Evolutionary conservation across 345 rosid genomes (phyloP), one percentile per base, ranked within the genome.

Genomic region (Ceriops tagal): DNA sequence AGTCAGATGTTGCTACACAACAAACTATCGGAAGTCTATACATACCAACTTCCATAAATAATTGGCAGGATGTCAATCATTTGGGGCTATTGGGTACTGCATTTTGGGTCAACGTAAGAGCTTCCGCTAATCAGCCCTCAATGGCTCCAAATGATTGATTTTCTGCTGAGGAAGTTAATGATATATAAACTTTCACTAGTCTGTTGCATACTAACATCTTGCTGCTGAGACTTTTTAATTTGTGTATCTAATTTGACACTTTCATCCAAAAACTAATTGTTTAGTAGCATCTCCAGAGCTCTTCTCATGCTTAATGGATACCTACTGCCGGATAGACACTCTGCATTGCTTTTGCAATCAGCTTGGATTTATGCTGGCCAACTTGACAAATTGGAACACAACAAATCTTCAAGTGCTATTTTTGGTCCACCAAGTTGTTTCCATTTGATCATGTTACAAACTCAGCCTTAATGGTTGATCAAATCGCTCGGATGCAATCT

Each of bases 241-340:
- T 32, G 6, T 6, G 35, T 5, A 32, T 32, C 6, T 32, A 32
- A 32, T 32, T 32, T 32, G 6, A 32, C 6, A 6, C 35, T 32
- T 34, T 8, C 37, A 7, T 34, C 37, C 37, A 7, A 34, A 7
- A 34, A 34, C 9, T 34, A 34, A 34, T 34, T 34, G 9, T 34
- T 34, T 34, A 34, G 9, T 34, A 34, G 8, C 37, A 8, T 34
- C 37, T 7, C 1, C 10, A 7, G 1, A 1, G 5, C 8, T 34
- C 8, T 31, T 31, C 6, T 5, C 31, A 21, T 61, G 62, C n/a
- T 67, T 58, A 58, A 10, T 52, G 5, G 77, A 51, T 7, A 20
- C 30, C 43, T 30, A 22, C 55, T 64, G 15, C 18, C 53, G 71
- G 68, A 68, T 68, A 24, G 53, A 28, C 21, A 69, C 73, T 3